phyloP scores from a whole-genome alignment of 306 rosid species.

The Benincasa hispida region DNA sequence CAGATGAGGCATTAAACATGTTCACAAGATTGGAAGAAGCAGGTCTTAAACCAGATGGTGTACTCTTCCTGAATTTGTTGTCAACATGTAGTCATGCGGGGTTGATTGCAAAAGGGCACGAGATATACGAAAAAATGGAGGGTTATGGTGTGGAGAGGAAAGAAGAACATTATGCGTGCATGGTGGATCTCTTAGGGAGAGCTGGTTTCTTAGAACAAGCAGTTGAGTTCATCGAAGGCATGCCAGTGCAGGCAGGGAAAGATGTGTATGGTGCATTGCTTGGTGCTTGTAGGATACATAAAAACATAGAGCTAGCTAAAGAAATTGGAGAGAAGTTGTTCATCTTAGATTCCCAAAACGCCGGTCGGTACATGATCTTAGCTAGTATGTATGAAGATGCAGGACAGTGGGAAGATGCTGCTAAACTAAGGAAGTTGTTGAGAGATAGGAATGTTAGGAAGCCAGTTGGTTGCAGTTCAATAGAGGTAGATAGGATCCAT shows the following conservation, averaged over 20 bases:
- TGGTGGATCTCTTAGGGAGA: constrained; percentile 76
- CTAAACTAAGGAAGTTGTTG: constrained; percentile 44
- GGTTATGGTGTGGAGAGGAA: constrained; percentile 35
- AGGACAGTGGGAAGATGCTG: constrained; percentile 63
- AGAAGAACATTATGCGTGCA: constrained; percentile 61
- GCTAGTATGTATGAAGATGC: constrained; percentile 66
- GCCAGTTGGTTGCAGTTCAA: constrained; percentile 50
- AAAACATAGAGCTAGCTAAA: constrained; percentile 51
- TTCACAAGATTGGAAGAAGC: constrained; percentile 30
- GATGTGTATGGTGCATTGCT: constrained; percentile 67
- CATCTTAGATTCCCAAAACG: constrained; percentile 45
- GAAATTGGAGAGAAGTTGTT: constrained; percentile 52
- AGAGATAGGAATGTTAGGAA: constrained; percentile 63
- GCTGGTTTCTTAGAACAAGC: constrained; percentile 55
- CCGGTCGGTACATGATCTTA: constrained; percentile 49
- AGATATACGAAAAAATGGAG: constrained; percentile 43
- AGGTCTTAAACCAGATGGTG: constrained; percentile 33
- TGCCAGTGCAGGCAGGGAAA: constrained; percentile 67
- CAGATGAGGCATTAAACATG: constrained; percentile 48
- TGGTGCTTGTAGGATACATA: constrained; percentile 69
- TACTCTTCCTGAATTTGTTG: constrained; percentile 42
- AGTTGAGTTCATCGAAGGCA: constrained; percentile 31
- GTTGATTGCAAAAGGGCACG: constrained; percentile 40
- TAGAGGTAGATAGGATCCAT: constrained; percentile 46
- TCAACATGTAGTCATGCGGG: constrained; percentile 78